Percentiles rank a stretch among this genome's conserved stretches.
These are phyloP conservation scores for Leucaena leucocephala DNA, from an alignment of 306 rosid species.

Conservation along the genomic window DNA sequence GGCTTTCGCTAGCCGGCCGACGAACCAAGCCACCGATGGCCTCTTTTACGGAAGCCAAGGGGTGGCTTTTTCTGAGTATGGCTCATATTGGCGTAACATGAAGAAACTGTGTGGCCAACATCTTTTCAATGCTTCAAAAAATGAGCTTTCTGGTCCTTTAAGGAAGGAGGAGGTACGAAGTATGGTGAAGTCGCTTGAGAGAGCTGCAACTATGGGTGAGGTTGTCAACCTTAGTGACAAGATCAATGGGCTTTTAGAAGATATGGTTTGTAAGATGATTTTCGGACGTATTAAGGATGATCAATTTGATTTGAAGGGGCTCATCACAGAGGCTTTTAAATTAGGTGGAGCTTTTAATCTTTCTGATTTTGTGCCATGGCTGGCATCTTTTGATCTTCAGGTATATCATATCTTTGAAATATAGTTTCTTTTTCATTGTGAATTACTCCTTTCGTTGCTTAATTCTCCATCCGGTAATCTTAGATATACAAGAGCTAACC, in stretches of 20 bases:
- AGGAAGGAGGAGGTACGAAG: conserved; percentile 22
- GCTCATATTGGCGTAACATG: conserved; percentile 42
- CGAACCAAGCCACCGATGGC: conserved; percentile 16
- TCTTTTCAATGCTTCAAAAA: conserved; percentile 33
- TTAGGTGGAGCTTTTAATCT: conserved; percentile 25
- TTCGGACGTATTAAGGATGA: conserved; percentile 14
- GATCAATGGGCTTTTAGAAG: not conserved
- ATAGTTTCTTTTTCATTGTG: not conserved
- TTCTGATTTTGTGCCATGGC: conserved; percentile 41
- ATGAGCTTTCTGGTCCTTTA: conserved; percentile 26
- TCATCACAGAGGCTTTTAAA: not conserved
- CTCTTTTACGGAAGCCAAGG: conserved; percentile 40
- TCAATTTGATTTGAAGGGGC: conserved; percentile 31
- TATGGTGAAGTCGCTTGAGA: not conserved
- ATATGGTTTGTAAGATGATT: conserved; percentile 9
- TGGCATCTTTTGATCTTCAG: conserved; percentile 41
- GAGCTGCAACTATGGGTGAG: not conserved
- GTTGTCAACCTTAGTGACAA: conserved; percentile 17
- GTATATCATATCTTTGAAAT: not conserved
- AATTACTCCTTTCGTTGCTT: no score
- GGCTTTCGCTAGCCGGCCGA: conserved; percentile 36
- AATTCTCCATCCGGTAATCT: no score
- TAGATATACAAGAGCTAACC: no score
- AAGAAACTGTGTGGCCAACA: conserved; percentile 39
- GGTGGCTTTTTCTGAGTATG: conserved; percentile 20